These are phyloP conservation scores for Microsporum ferrugineum DNA, from an alignment of 2,329 filamentous ascomycete species.

Conservation along the genomic window DNA sequence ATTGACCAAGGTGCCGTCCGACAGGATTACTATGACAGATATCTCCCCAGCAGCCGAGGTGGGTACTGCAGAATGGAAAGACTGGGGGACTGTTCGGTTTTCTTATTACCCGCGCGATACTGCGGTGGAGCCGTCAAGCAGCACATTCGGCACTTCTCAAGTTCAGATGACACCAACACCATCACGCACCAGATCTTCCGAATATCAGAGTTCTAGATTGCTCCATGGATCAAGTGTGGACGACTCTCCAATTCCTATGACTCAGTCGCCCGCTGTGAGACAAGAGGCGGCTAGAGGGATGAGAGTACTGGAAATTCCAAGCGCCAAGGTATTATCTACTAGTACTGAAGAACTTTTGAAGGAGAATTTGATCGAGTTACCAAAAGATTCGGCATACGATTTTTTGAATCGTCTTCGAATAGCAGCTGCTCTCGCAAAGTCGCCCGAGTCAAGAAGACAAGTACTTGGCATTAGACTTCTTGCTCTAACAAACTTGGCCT, in stretches of 20 bases:
- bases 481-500: conserved; percentile 81
- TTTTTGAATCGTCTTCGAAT: conserved; percentile 70
- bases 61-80: conserved; percentile 47
- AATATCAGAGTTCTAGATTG: conserved; percentile 41
- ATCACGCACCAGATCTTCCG: conserved; percentile 53
- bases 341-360: conserved; percentile 29
- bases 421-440: conserved; percentile 64
- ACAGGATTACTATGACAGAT: conserved; percentile 22
- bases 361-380: conserved; percentile 50
- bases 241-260: conserved; percentile 42
- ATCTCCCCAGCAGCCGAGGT: conserved; percentile 21
- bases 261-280: conserved; percentile 27
- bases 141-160: conserved; percentile 23
- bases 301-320: conserved; percentile 54
- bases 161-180: conserved; percentile 63
- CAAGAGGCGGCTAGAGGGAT: conserved; percentile 29
- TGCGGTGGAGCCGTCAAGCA: conserved; percentile 11
- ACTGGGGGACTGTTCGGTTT: conserved; percentile 70
- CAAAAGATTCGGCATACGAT: conserved; percentile 66
- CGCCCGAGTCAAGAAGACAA: conserved; percentile 56
- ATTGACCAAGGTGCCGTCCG: conserved; percentile 50
- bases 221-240: conserved; percentile 35
- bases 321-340: conserved; percentile 33
- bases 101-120: conserved; percentile 55
- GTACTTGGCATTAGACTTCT: conserved; percentile 72